These are phyloP conservation scores for Calvatia gigantea DNA, from an alignment of 768 basidiomycete genomes.

Conservation along the genomic window DNA sequence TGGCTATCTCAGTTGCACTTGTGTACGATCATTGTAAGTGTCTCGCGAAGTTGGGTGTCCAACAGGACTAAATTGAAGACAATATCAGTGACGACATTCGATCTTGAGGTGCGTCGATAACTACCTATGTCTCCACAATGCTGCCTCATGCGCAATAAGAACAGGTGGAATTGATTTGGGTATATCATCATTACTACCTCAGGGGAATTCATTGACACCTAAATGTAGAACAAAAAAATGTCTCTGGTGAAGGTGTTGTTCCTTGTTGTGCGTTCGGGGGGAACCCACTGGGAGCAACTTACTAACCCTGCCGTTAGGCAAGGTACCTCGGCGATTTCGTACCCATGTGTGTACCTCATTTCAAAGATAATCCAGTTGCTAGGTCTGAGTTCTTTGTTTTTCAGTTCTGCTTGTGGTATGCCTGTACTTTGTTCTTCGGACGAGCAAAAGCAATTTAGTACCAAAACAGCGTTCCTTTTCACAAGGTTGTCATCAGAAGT, in stretches of 20 bases:
- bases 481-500: not conserved
- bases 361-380: not conserved
- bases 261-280: not conserved
- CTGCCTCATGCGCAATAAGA: not conserved
- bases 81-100: not conserved
- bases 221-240: not conserved
- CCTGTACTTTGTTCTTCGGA: not conserved
- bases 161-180: constrained; percentile 4
- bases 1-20: not conserved
- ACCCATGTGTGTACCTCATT: not conserved
- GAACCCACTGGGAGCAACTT: not conserved
- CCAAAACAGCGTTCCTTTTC: not conserved
- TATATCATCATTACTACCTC: not conserved
- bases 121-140: no score
- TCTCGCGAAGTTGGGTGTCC: not conserved
- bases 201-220: not conserved
- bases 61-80: not conserved
- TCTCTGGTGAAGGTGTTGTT: constrained; percentile 1
- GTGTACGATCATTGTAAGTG: not conserved
- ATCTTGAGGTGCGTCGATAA: not conserved
- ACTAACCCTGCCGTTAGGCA: not conserved
- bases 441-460: not conserved
- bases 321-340: not conserved
- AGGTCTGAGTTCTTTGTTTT: not conserved
- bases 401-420: not conserved